Evolutionary conservation across 2,329 filamentous ascomycete genomes (phyloP).

Genomic region (Xylaria sp.): DNA sequence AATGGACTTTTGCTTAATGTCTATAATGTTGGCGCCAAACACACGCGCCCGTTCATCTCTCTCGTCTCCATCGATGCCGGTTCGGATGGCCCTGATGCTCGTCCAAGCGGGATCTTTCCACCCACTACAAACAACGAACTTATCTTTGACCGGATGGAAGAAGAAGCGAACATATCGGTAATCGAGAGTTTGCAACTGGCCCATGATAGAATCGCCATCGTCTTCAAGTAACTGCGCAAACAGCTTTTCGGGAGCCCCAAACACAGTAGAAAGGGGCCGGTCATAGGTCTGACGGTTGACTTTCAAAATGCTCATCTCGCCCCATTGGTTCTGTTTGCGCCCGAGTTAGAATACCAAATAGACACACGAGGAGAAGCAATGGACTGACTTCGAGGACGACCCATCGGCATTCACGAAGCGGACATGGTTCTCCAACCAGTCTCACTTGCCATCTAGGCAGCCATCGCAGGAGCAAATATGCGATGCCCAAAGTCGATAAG

Average conservation of each 20-base stretch:
- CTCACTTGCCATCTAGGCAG: slow-evolving; percentile 79
- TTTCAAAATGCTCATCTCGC: slow-evolving; percentile 74
- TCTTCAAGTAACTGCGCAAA: slow-evolving; percentile 51
- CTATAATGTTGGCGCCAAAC: slow-evolving; percentile 85
- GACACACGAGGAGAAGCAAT: background rate
- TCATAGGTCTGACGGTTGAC: slow-evolving; percentile 53
- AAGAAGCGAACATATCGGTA: slow-evolving; percentile 94
- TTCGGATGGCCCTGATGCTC: slow-evolving; percentile 66
- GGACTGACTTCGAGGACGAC: slow-evolving; percentile 73
- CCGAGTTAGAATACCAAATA: background rate
- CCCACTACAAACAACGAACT: slow-evolving; percentile 76
- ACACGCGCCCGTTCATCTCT: slow-evolving; percentile 76
- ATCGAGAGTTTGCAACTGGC: slow-evolving; percentile 70
- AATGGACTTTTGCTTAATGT: slow-evolving; percentile 85
- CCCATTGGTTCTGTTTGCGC: slow-evolving; percentile 77
- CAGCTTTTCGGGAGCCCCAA: slow-evolving; percentile 61
- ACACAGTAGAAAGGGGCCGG: slow-evolving; percentile 55
- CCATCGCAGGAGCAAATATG: slow-evolving; percentile 84
- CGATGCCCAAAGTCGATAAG: slow-evolving; percentile 66
- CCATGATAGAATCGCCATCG: slow-evolving; percentile 73
- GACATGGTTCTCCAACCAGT: slow-evolving; percentile 62
- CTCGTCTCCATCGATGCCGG: slow-evolving; percentile 82
- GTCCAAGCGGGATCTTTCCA: slow-evolving; percentile 96
- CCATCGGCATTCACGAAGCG: slow-evolving; percentile 77
- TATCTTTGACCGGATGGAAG: slow-evolving; percentile 84